These are phyloP conservation scores for Citrus sp. DNA, from an alignment of 345 rosid genomes.

Conservation along the genomic window DNA sequence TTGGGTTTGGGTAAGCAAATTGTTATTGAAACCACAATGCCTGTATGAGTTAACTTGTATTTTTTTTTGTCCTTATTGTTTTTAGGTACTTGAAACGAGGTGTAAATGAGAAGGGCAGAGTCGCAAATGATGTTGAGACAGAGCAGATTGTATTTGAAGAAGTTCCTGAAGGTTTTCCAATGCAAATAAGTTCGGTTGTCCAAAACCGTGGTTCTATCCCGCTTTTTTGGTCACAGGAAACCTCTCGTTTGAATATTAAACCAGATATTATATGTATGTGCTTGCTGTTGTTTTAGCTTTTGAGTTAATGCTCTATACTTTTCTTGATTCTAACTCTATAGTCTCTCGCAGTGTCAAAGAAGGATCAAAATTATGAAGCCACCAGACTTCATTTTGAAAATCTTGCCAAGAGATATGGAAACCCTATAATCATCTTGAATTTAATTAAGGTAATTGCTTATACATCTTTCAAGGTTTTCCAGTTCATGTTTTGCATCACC, in stretches of 20 bases:
- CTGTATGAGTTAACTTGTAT: neutral
- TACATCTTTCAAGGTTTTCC: neutral
- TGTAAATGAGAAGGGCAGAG: conserved; percentile 89
- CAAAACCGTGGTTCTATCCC: conserved; percentile 99
- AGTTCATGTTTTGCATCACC: neutral
- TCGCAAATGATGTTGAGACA: conserved; percentile 98
- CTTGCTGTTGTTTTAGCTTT: conserved; percentile 14
- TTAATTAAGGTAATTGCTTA: conserved; percentile 73
- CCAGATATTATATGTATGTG: conserved; percentile 93
- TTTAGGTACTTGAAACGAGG: conserved; percentile 95
- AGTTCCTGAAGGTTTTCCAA: conserved; percentile 64
- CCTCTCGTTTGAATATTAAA: conserved; percentile 87
- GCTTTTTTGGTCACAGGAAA: conserved; percentile 98
- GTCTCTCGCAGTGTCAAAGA: conserved; percentile 67
- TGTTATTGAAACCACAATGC: neutral
- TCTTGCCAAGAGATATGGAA: conserved; percentile 87
- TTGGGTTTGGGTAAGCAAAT: neutral
- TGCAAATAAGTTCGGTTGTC: conserved; percentile 82
- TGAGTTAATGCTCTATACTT: conserved; percentile 10
- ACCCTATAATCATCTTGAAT: conserved; percentile 89
- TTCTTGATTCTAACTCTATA: conserved; percentile 16
- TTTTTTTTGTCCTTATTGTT: conserved; percentile 9
- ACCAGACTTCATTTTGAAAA: conserved; percentile 93
- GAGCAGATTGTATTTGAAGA: conserved; percentile 93
- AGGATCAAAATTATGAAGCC: conserved; percentile 86